Evolutionary conservation across 108 stramenopile genomes (phyloP).

Genomic region (Skeletonema grethae): DNA sequence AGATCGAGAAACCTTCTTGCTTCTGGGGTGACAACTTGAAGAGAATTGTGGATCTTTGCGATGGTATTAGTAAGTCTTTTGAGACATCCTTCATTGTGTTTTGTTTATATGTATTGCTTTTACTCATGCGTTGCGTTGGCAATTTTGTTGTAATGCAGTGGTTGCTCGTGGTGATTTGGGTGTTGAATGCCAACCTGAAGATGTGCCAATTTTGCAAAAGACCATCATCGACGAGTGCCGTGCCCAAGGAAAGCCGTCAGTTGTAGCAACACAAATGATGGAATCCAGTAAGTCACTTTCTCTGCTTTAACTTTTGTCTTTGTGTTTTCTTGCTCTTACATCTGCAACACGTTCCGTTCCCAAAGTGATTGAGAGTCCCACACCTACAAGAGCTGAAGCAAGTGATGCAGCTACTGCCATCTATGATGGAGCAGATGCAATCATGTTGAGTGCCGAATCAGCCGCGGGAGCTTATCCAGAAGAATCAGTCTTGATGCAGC

Average conservation of each 20-base stretch:
- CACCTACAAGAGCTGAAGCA: slow-evolving; percentile 98
- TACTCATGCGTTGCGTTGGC: background rate
- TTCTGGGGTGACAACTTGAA: slow-evolving; percentile 49
- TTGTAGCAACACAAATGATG: slow-evolving; percentile 99
- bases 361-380: slow-evolving; percentile 73
- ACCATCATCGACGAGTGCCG: slow-evolving; percentile 88
- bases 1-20: slow-evolving; percentile 93
- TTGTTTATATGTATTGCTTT: background rate
- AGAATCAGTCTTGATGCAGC: slow-evolving; percentile 92
- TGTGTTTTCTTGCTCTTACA: background rate
- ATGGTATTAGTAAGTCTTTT: slow-evolving; percentile 74
- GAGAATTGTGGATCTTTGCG: slow-evolving; percentile 74
- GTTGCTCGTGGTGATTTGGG: slow-evolving; percentile 80
- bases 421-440: slow-evolving; percentile 97
- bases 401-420: slow-evolving; percentile 98
- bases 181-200: slow-evolving; percentile 90
- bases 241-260: slow-evolving; percentile 92
- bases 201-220: slow-evolving; percentile 97
- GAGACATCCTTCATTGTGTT: slow-evolving; percentile 24
- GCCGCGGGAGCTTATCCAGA: slow-evolving; percentile 97
- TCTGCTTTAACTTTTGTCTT: background rate
- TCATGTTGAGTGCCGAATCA: slow-evolving; percentile 98
- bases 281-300: slow-evolving; percentile 89
- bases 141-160: slow-evolving; percentile 44
- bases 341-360: slow-evolving; percentile 81